phyloP scores from a whole-genome alignment of 2,329 filamentous ascomycete genomes.

The Alternaria panax region DNA sequence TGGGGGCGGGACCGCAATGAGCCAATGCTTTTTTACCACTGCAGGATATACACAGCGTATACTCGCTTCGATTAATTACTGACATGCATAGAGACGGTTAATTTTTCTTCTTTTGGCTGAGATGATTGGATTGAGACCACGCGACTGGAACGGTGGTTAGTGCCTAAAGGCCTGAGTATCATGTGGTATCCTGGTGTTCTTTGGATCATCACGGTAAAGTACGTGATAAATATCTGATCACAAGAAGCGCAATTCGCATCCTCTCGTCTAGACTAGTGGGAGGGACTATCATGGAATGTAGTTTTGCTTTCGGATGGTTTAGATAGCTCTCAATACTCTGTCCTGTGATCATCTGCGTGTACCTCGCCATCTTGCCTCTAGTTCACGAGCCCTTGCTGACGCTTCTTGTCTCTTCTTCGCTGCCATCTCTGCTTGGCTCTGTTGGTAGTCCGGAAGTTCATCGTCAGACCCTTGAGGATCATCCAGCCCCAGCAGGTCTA shows the following conservation, averaged over 20 bases:
- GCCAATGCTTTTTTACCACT: not conserved
- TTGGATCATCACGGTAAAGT: not conserved
- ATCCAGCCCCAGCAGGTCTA: slow-evolving; percentile 41
- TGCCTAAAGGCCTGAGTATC: not conserved
- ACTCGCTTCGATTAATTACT: not conserved
- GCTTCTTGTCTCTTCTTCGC: slow-evolving; percentile 51
- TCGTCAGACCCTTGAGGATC: slow-evolving; percentile 43
- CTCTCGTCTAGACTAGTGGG: not conserved
- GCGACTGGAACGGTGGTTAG: not conserved
- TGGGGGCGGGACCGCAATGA: not conserved
- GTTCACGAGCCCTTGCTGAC: slow-evolving; percentile 53
- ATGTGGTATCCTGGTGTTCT: not conserved
- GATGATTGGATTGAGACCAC: not conserved
- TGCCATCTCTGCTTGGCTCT: slow-evolving; percentile 57
- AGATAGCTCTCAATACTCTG: not conserved
- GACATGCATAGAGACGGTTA: not conserved
- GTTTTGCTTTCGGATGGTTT: not conserved
- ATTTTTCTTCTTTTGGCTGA: not conserved
- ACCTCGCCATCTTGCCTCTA: slow-evolving; percentile 54
- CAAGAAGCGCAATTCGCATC: not conserved
- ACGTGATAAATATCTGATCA: not conserved
- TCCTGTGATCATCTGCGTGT: slow-evolving; percentile 11
- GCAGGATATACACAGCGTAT: not conserved
- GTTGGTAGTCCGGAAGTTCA: slow-evolving; percentile 57
- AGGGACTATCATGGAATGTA: not conserved